Evolutionary conservation across 768 basidiomycete genomes (phyloP), one percentile per base, ranked within the genome.

Genomic region (Mycena rosella): DNA sequence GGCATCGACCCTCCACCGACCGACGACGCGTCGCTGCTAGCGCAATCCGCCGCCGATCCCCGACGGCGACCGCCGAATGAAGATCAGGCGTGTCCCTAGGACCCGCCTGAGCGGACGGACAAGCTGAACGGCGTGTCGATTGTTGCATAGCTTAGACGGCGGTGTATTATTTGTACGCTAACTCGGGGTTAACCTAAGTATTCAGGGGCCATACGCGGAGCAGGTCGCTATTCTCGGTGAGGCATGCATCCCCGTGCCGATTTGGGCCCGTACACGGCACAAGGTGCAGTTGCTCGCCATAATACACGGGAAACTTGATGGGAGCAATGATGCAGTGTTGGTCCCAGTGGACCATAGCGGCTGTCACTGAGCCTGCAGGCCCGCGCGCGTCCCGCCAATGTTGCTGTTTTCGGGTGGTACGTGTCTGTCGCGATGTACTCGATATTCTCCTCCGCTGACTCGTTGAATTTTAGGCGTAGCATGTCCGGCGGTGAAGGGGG

Each of bases 121-220:
- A 63, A 60, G 53, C 26, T 26, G 44, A 57, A 51, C 20, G 64
- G 45, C 38, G 62, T 63, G 54, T 51, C 61, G 22, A 49, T 60
- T 27, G 54, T 57, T 26, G 65, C 69, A 29, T 71, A 71, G 65
- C 56, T 62, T 67, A 67, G 48, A 42, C 5, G 24, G 45, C 40
- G 38, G 32, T 67, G 65, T 71, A 71, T 67, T 71, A 64, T 67
- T 63, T 71, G 65, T 67, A 67, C 61, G 57, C 69, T 71, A 67
- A 71, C 61, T 42, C 24, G 40, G 44, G 10, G n/a, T 63, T 63
- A 34, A 55, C 62, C 53, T 63, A 54, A 30, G 62, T 63, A 55
- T 45, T 42, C 29, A 29, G 29, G 26, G 11, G 26, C 22, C 17
- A 15, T 22, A 29, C 30, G 27, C 27, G 27, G 49, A 51, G 18